Base-by-base conservation (phyloP, 306 rosid genomes). In the Cucumis melo region DNA sequence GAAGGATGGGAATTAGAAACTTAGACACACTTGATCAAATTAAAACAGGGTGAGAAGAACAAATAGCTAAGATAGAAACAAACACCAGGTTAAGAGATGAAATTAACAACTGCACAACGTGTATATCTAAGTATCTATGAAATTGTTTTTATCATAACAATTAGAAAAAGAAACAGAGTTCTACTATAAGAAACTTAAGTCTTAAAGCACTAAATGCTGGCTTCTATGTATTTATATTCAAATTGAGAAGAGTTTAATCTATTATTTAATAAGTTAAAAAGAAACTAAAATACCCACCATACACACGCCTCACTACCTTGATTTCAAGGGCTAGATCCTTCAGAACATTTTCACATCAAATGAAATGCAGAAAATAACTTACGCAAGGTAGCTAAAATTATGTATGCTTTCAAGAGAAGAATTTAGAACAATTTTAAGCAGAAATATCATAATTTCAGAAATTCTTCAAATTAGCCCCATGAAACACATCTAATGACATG, bases 1-100 rank as follows among this genome's bases (percentile, higher is more conserved):
- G 83, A 58, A 78, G n/a, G 68, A 81, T 46, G 39, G 58, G 48
- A 62, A 36, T 63, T 51, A 75, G 11, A 67, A 48, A 29, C 76
- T 72, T 50, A 48, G 41, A 23, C 59, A 48, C 76, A 50, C 48
- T 23, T 15, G 32, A 72, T 10, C 57, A 38, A 71, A 58, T 9
- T 39, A 34, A 39, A 59, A 75, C 24, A 56, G 23, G 23, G 23
- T 32, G 19, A 42, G 23, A 71, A 71, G 48, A 29, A 57, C 24
- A 38, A 21, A 51, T 59, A 20, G 23, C 34, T 42, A 21, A 29
- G n/a, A 39, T 42, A 64, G 72, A 64, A 5, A 16, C 56, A 51
- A 51, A 2, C 20, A 16, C 20, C 56, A 15, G 56, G 9, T 51
- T 51, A 51, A 51, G 9, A 16, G 56, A 51, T 16, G 56, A 51